A percentile compares a stretch with the other conserved stretches of the same genome.
Evolutionary conservation across 2,329 filamentous ascomycete species (phyloP).

Genomic region (Phialophora chinensis): DNA sequence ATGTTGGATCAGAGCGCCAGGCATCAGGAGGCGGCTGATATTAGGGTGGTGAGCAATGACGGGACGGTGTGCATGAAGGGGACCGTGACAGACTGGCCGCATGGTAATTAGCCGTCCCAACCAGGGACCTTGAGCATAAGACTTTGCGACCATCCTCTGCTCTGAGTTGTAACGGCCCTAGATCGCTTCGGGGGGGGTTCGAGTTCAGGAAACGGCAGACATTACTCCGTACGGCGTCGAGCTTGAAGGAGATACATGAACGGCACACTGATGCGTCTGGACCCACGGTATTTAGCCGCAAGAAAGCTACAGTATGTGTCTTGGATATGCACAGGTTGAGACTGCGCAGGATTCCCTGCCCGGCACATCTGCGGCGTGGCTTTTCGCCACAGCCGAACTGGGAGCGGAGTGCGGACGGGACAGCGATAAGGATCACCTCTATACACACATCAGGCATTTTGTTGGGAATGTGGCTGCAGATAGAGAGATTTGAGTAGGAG

Average conservation of each 20-base stretch:
- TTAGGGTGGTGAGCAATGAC: slow-evolving; percentile 42
- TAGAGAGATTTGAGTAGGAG: not conserved
- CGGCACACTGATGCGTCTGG: not conserved
- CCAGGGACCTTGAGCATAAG: not conserved
- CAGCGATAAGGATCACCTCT: slow-evolving; percentile 12
- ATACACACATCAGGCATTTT: not conserved
- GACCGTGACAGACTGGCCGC: slow-evolving; percentile 39
- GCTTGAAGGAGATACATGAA: not conserved
- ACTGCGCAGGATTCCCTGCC: not conserved
- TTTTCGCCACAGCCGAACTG: not conserved
- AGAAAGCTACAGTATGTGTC: not conserved
- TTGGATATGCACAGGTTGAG: not conserved
- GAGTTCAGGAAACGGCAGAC: not conserved
- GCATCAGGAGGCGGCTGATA: slow-evolving; percentile 36
- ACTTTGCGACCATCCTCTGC: not conserved
- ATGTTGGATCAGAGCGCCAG: slow-evolving; percentile 46
- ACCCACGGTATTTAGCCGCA: not conserved
- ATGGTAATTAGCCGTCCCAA: not conserved
- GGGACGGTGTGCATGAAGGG: slow-evolving; percentile 44
- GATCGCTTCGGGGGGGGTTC: not conserved
- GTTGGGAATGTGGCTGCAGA: slow-evolving; percentile 12
- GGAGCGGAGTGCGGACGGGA: slow-evolving; percentile 13
- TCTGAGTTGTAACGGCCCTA: not conserved
- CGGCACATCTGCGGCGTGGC: slow-evolving; percentile 12
- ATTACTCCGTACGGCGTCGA: not conserved